Evolutionary conservation across 345 rosid genomes (phyloP).

Genomic region (Populus ilicifolia): DNA sequence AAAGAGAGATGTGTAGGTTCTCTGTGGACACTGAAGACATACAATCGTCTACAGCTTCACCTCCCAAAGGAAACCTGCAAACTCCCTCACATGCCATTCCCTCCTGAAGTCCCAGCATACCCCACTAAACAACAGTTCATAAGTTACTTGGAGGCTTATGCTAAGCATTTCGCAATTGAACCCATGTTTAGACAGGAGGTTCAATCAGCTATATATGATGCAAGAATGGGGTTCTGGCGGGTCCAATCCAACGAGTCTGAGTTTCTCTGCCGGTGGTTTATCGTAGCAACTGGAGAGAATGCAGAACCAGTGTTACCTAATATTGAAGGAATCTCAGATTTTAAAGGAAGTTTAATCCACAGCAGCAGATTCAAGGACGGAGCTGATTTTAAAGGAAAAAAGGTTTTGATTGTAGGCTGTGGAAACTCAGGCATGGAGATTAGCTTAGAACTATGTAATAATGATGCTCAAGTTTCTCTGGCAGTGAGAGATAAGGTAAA

Average conservation of each 20-base stretch:
- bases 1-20: slow-evolving; percentile 29
- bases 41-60: slow-evolving; percentile 38
- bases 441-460: slow-evolving; percentile 72
- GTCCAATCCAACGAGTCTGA: slow-evolving; percentile 12
- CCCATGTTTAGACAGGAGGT: slow-evolving; percentile 28
- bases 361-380: slow-evolving; percentile 69
- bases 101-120: slow-evolving; percentile 28
- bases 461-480: slow-evolving; percentile 17
- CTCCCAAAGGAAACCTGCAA: slow-evolving; percentile 36
- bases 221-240: slow-evolving; percentile 26
- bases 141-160: slow-evolving; percentile 34
- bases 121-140: slow-evolving; percentile 34
- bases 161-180: slow-evolving; percentile 19
- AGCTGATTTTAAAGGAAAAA: slow-evolving; percentile 37
- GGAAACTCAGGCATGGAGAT: slow-evolving; percentile 97
- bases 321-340: slow-evolving; percentile 39
- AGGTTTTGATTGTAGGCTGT: slow-evolving; percentile 75
- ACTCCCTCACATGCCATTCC: slow-evolving; percentile 30
- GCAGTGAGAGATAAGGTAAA: slow-evolving; percentile 19
- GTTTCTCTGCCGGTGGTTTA: slow-evolving; percentile 52
- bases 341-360: slow-evolving; percentile 43
- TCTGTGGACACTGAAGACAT: slow-evolving; percentile 36
- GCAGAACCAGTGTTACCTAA: slow-evolving; percentile 76
- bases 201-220: slow-evolving; percentile 20
- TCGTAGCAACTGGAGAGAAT: slow-evolving; percentile 83